phyloP scores from a whole-genome alignment of 495 filamentous ascomycete genomes.

The Letharia columbiana region DNA sequence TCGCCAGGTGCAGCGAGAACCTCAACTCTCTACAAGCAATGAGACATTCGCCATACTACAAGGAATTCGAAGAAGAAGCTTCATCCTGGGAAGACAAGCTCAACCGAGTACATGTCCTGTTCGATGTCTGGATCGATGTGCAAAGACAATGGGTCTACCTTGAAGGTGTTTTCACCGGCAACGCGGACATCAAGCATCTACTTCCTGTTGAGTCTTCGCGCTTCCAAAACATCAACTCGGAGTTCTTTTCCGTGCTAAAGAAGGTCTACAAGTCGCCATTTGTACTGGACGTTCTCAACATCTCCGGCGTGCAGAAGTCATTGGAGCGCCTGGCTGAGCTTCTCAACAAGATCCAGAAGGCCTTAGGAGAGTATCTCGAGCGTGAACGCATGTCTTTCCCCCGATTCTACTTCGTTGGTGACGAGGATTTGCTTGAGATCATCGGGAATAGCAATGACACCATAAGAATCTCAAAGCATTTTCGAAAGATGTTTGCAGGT shows the following conservation, averaged over 20 bases:
- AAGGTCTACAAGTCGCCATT: constrained; percentile 93
- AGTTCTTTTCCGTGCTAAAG: constrained; percentile 96
- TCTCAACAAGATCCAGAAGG: constrained; percentile 98
- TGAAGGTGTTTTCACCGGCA: constrained; percentile 96
- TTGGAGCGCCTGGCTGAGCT: constrained; percentile 88
- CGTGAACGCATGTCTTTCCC: constrained; percentile 95
- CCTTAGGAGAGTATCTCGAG: constrained; percentile 95
- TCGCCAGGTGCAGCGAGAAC: constrained; percentile 97
- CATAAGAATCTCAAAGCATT: constrained; percentile 88
- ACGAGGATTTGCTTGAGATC: constrained; percentile 98
- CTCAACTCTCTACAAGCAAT: constrained; percentile 96
- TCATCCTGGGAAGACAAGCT: constrained; percentile 95
- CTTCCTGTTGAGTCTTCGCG: constrained; percentile 90
- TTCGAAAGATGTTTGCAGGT: constrained; percentile 99
- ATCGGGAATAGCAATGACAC: constrained; percentile 99
- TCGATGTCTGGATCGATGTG: constrained; percentile 99
- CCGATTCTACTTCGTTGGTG: constrained; percentile 97
- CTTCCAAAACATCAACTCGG: constrained; percentile 98
- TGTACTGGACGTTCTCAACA: constrained; percentile 89
- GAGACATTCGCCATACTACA: constrained; percentile 97
- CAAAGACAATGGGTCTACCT: constrained; percentile 99
- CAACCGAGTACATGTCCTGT: constrained; percentile 92
- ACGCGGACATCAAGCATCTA: constrained; percentile 97
- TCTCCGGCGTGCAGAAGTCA: constrained; percentile 90
- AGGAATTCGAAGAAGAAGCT: constrained; percentile 96